Conservation (phyloP, 257 asterid genomes). For the Paraleonurus japonicus region DNA sequence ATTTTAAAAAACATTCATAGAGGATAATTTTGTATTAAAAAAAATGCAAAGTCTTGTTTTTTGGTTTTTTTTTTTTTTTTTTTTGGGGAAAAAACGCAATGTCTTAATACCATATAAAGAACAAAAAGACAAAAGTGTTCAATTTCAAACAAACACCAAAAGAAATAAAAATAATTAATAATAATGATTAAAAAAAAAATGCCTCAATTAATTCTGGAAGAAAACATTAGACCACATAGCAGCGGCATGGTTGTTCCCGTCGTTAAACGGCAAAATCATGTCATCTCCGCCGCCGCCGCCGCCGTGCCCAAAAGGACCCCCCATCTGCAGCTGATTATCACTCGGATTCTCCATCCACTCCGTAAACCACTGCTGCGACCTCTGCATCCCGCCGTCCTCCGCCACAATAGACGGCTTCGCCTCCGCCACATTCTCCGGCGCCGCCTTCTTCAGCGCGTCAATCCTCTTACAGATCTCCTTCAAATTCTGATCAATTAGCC, state of each 20-base stretch:
- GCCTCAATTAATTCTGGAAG: slow-evolving; percentile 26
- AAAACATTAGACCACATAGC: slow-evolving; percentile 47
- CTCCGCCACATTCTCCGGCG: neutral
- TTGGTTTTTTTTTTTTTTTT: too few relatives aligned
- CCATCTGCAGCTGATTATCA: slow-evolving; percentile 33
- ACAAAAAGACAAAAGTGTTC: neutral
- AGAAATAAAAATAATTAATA: neutral
- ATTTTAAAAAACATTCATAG: too few relatives aligned
- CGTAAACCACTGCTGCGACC: slow-evolving; percentile 43
- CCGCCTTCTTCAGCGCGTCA: slow-evolving; percentile 42
- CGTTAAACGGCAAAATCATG: slow-evolving; percentile 41
- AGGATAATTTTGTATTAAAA: too few relatives aligned
- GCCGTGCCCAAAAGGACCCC: neutral
- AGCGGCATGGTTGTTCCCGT: slow-evolving; percentile 30
- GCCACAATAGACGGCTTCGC: neutral
- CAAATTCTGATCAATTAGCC: slow-evolving; percentile 60
- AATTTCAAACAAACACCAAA: neutral
- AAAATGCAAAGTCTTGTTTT: too few relatives aligned
- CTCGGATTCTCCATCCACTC: slow-evolving; percentile 43
- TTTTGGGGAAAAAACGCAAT: too few relatives aligned
- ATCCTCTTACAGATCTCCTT: slow-evolving; percentile 63
- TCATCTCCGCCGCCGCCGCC: slow-evolving; percentile 32
- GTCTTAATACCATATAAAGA: too few relatives aligned
- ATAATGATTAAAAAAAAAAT: neutral
- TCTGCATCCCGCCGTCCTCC: slow-evolving; percentile 22